Evolutionary conservation across 2,329 filamentous ascomycete species (phyloP).

Genomic region (Aspergillus unguis): DNA sequence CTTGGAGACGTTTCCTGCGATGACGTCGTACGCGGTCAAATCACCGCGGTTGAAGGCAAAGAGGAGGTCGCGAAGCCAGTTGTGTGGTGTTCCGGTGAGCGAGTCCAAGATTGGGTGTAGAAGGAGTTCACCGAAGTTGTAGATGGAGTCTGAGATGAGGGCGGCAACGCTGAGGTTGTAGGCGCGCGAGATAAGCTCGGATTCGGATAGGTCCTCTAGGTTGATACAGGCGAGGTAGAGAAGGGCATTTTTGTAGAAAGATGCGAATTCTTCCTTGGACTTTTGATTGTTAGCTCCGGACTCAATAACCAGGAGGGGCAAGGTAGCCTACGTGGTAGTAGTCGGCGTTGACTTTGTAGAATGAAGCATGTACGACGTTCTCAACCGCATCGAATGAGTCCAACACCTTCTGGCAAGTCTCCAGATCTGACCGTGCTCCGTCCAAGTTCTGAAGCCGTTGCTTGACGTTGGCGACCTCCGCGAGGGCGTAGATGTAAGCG

Average conservation of each 20-base stretch:
- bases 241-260: slow-evolving; percentile 96
- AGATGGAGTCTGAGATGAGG: slow-evolving; percentile 89
- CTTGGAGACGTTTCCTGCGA: slow-evolving; percentile 75
- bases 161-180: slow-evolving; percentile 92
- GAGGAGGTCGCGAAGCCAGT: slow-evolving; percentile 91
- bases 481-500: slow-evolving; percentile 89
- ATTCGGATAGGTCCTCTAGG: slow-evolving; percentile 66
- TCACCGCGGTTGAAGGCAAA: slow-evolving; percentile 98
- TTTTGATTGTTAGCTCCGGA: slow-evolving; percentile 29
- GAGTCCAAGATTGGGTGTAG: slow-evolving; percentile 93
- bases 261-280: slow-evolving; percentile 85
- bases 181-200: slow-evolving; percentile 76
- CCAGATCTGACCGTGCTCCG: slow-evolving; percentile 81
- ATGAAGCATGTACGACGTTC: slow-evolving; percentile 89
- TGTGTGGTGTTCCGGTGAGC: slow-evolving; percentile 68
- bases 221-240: slow-evolving; percentile 97
- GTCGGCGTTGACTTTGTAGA: slow-evolving; percentile 91
- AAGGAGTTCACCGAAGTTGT: slow-evolving; percentile 99
- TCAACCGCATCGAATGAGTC: slow-evolving; percentile 94
- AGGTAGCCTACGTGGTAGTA: slow-evolving; percentile 71
- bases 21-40: slow-evolving; percentile 76
- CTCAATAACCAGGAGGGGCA: not conserved
- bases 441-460: slow-evolving; percentile 74
- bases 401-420: slow-evolving; percentile 80
- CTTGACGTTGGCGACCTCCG: slow-evolving; percentile 84